These are phyloP conservation scores for Ogataea trehaloabstinens DNA, from an alignment of 805 yeast genomes.

Conservation along the genomic window DNA sequence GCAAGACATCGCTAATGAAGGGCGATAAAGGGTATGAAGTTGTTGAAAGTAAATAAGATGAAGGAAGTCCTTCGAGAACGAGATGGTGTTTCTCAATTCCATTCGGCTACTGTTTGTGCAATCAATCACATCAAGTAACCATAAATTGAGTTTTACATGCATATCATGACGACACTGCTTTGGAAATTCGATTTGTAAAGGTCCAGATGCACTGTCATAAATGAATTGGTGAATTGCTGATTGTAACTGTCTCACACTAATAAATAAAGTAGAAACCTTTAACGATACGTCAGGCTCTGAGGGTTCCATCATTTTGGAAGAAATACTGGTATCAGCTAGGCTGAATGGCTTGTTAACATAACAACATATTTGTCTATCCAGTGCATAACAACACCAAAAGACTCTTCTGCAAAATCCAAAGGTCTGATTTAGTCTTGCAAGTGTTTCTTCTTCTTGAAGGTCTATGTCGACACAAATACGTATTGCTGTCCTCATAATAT, in stretches of 20 bases:
- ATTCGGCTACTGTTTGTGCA: neutral
- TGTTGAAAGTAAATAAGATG: constrained; percentile 20
- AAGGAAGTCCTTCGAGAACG: constrained; percentile 13
- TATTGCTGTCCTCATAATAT: constrained; percentile 42
- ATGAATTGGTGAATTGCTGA: constrained; percentile 19
- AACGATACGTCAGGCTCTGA: constrained; percentile 3
- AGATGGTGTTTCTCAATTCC: neutral
- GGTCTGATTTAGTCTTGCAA: constrained; percentile 2
- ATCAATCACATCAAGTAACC: constrained; percentile 11
- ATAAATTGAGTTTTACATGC: constrained; percentile 16
- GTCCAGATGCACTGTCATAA: constrained; percentile 2
- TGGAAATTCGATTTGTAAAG: neutral
- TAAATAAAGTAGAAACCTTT: constrained; percentile 12
- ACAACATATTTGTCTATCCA: constrained; percentile 47
- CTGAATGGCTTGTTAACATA: constrained; percentile 47
- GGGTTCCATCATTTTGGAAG: constrained; percentile 7
- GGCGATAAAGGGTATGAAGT: constrained; percentile 18
- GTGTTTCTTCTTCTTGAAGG: constrained; percentile 37
- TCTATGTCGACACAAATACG: constrained; percentile 44
- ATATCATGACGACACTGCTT: constrained; percentile 13
- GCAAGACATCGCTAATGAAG: constrained; percentile 6
- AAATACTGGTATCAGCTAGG: constrained; percentile 35
- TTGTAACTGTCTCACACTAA: constrained; percentile 17
- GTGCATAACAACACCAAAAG: constrained; percentile 47
- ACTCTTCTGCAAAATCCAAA: constrained; percentile 25